Conservation (phyloP, 257 asterid genomes). For the Solanum lignicaule region DNA sequence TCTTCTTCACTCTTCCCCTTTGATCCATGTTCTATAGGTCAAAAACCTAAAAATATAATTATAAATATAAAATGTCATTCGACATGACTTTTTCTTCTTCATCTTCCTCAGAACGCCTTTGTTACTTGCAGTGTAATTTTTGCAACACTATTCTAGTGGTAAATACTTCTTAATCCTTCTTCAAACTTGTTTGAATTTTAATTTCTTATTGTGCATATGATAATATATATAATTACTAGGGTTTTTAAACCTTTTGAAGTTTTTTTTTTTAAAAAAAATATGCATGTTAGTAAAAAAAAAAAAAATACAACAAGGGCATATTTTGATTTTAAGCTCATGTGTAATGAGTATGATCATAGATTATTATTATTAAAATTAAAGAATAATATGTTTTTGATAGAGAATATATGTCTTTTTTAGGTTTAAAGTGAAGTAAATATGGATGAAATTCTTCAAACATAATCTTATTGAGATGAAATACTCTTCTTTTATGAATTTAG, state of each 20-base stretch:
- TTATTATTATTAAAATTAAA: not conserved
- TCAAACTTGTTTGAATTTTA: not conserved
- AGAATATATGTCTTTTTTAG: not conserved
- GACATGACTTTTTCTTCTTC: constrained; percentile 14
- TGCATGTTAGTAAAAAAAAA: not conserved
- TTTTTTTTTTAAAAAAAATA: not conserved
- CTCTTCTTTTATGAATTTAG: not conserved
- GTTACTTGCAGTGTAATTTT: constrained; percentile 64
- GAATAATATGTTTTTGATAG: not conserved
- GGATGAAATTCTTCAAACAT: not conserved
- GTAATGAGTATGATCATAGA: not conserved
- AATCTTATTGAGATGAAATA: not conserved
- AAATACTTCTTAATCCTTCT: not conserved
- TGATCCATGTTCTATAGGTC: not conserved
- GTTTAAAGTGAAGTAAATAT: not conserved
- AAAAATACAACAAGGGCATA: not conserved
- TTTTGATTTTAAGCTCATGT: not conserved
- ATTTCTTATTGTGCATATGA: not conserved
- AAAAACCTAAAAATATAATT: not conserved
- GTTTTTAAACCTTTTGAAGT: not conserved
- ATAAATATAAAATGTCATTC: constrained; percentile 27
- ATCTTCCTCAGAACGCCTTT: constrained; percentile 36
- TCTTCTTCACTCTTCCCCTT: not conserved
- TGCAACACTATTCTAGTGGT: constrained; percentile 40
- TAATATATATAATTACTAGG: not conserved